Evolutionary conservation across 1,284 basidiomycete genomes (phyloP), one percentile per base, ranked within the genome.

Genomic region (Apiotrichum sp.): DNA sequence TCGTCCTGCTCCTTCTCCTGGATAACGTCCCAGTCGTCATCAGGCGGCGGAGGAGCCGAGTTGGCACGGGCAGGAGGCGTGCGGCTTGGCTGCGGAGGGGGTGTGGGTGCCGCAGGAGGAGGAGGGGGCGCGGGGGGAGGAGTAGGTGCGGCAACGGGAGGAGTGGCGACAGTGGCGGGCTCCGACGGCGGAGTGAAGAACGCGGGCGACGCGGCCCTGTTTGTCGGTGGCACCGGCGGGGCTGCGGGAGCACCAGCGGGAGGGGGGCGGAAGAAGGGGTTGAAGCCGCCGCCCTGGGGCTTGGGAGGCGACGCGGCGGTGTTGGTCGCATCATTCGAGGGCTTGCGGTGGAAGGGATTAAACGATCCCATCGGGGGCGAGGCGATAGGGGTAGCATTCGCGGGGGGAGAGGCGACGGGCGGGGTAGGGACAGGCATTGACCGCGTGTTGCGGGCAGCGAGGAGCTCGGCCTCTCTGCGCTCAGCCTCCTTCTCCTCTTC

Each of bases 21-120:
- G 44, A 87, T 79, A 14, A 86, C 86, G 56, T 88, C 91, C 92
- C 92, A 95, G 57, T 92, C 91, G 29, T 89, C 80, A 32, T 80
- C 86, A 22, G 22, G 22, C 31, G 84, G 83, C 16, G 86, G 82
- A 29, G 64, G 68, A 8, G 70, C 59, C n/a, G 63, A 61, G 56
- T 61, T 61, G 41, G 47, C 22, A 8, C 59, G 59, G 7, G 34
- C 36, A 7, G 55, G 58, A 48, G 35, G 57, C 16, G 35, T 35
- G 6, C 35, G 47, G 31, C 3, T 35, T 53, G 45, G 60, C 53
- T 59, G 57, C 33, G 54, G 43, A 31, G 56, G 57, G 13, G 7
- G 81, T 76, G 53, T 77, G 78, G 61, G 76, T 74, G 29, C 47
- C 2, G 74, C 63, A 2, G 71, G 62, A n/a, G 75, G 65, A 6